Base-by-base conservation (phyloP, 257 asterid species). In the Salvia hispanica region DNA sequence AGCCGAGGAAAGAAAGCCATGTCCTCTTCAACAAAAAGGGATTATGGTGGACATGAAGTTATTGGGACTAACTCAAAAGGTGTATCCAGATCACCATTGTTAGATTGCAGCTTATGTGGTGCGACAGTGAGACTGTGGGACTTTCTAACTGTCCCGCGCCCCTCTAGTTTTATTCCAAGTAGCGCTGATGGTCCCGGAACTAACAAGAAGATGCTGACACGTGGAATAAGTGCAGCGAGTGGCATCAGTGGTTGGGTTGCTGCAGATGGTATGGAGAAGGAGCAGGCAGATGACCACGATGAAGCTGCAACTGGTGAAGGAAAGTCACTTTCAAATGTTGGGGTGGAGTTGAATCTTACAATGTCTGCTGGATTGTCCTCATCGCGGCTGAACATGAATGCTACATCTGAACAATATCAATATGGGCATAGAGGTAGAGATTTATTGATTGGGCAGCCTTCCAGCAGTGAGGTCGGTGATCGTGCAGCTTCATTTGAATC, bases 81-180 rank as follows among this genome's bases (percentile, higher is more conserved):
- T 63, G 79, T 84, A 66, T 88, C 96, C 14, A 81, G 98, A 79
- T 87, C 96, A 13, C 96, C 99, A 12, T 78, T 94, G 79, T 70
- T 94, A 76, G 99, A 94, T 81, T 94, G 99, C 69, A 91, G 95
- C 83, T 82, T 94, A 85, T 94, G 99, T 84, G 99, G 98, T 60
- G 91, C 98, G 44, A 94, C 99, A 9, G 95, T 91, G 58, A 82
- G 93, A 83, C 85, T 94, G 67, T 91, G 91, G 96, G 99, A 91
- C 71, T 94, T 94, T 81, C 78, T 89, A 60, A 84, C 90, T 11
- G 88, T 94, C 64, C 75, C 82, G 34, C 98, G 96, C 7, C 98
- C 98, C 50, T 64, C 93, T 69, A 80, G 82, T 71, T 83, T 85
- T 74, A 86, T 84, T 82, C 98, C 95, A 64, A 91, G 78, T 76